Evolutionary conservation across 108 stramenopile species (phyloP).

Genomic region (Nannochloropsis granulata): DNA sequence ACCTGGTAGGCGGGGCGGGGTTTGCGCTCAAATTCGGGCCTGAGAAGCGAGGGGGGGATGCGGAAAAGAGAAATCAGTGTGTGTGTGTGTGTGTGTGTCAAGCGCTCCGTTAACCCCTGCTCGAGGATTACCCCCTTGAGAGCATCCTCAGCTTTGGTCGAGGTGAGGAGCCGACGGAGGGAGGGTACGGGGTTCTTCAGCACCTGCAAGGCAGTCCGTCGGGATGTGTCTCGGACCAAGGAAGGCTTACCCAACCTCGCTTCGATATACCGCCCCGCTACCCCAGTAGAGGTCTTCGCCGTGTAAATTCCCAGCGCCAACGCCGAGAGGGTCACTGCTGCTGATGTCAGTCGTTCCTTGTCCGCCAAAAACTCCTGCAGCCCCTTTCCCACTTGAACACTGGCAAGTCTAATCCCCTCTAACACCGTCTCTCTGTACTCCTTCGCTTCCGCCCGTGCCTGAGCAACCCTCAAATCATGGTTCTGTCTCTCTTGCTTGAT

Average conservation of each 20-base stretch:
- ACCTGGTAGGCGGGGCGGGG: not conserved
- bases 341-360: conserved; percentile 71
- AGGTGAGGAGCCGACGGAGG: conserved; percentile 11
- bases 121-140: conserved; percentile 87
- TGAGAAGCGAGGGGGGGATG: too few relatives aligned
- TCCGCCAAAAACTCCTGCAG: conserved; percentile 62
- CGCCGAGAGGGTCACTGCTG: conserved; percentile 70
- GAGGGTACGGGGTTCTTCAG: conserved; percentile 21
- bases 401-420: conserved; percentile 74
- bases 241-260: conserved; percentile 83
- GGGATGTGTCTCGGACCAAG: conserved; percentile 88
- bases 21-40: not conserved
- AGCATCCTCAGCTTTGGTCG: conserved; percentile 47
- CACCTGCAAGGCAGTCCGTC: conserved; percentile 53
- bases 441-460: conserved; percentile 56
- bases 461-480: conserved; percentile 80
- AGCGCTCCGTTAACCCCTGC: conserved; percentile 53
- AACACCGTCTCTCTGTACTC: conserved; percentile 79
- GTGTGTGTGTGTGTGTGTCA: too few relatives aligned
- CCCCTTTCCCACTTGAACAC: conserved; percentile 67
- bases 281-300: conserved; percentile 58
- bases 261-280: conserved; percentile 83
- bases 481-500: conserved; percentile 87
- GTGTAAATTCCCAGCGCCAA: conserved; percentile 71
- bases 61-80: too few relatives aligned